These are phyloP conservation scores for Colletotrichum gigasporum DNA, from an alignment of 2,329 filamentous ascomycete genomes.

Conservation along the genomic window DNA sequence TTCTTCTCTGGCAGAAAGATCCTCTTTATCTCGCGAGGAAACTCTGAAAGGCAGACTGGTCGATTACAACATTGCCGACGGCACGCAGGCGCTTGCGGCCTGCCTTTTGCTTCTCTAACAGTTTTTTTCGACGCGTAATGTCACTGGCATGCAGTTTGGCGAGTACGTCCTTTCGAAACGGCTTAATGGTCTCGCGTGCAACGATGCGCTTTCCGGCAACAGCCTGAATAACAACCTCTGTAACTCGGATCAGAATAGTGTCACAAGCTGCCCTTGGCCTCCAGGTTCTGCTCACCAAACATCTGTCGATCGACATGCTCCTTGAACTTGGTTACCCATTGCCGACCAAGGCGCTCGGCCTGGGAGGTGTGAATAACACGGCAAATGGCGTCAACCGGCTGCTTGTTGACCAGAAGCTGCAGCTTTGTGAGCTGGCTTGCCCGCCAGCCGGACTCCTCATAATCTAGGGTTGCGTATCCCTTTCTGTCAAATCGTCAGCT, in stretches of 20 bases:
- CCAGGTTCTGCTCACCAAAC: conserved; percentile 65
- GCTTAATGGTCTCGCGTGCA: conserved; percentile 93
- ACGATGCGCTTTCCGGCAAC: conserved; percentile 84
- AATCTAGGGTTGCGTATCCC: conserved; percentile 95
- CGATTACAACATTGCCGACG: conserved; percentile 93
- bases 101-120: conserved; percentile 97
- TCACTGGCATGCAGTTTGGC: conserved; percentile 94
- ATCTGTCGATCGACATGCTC: conserved; percentile 96
- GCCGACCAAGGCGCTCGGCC: conserved; percentile 79
- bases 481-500: conserved; percentile 56
- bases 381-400: conserved; percentile 93
- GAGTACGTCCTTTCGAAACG: conserved; percentile 94
- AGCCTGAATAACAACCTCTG: conserved; percentile 92
- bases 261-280: no score
- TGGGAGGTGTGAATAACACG: conserved; percentile 87
- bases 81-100: conserved; percentile 87
- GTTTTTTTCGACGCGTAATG: conserved; percentile 81
- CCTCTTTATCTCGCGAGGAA: conserved; percentile 79
- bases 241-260: background rate
- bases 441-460: conserved; percentile 93
- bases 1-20: background rate
- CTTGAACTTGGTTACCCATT: conserved; percentile 97
- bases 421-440: conserved; percentile 85
- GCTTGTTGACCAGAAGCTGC: conserved; percentile 92
- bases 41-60: conserved; percentile 93